These are phyloP conservation scores for Chenopodium formosanum DNA, from an alignment of 148 eudicot genomes.

Conservation along the genomic window DNA sequence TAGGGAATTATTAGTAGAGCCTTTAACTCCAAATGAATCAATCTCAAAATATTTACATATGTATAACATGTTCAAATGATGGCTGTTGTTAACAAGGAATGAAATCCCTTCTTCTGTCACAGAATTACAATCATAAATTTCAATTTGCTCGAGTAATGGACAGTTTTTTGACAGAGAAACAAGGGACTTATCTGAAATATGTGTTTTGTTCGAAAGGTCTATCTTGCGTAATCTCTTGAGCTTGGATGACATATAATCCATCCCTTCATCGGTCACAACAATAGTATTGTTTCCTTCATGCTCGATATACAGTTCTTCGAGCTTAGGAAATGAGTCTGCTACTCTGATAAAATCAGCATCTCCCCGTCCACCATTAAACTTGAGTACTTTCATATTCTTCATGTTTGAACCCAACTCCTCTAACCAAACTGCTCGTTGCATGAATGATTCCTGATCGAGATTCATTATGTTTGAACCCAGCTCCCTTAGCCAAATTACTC, in stretches of 20 bases:
- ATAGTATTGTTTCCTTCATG: background rate
- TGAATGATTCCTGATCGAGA: too few relatives aligned
- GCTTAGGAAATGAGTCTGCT: slow-evolving; percentile 22
- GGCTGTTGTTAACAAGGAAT: slow-evolving; percentile 18
- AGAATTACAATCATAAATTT: background rate
- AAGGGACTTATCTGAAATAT: slow-evolving; percentile 29
- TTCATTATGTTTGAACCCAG: background rate
- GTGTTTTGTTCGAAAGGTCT: slow-evolving; percentile 11
- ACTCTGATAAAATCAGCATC: slow-evolving; percentile 29
- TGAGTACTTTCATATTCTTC: slow-evolving; percentile 24
- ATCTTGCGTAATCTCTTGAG: slow-evolving; percentile 24
- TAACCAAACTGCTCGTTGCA: slow-evolving; percentile 12
- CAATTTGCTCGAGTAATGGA: slow-evolving; percentile 2
- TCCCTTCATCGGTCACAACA: slow-evolving; percentile 28
- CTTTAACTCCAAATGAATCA: background rate
- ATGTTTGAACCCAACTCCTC: slow-evolving; percentile 21
- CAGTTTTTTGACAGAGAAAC: slow-evolving; percentile 26
- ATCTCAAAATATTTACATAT: slow-evolving; percentile 10
- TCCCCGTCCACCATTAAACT: slow-evolving; percentile 16
- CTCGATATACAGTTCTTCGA: slow-evolving; percentile 19
- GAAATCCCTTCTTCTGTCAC: slow-evolving; percentile 26
- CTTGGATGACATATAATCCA: slow-evolving; percentile 18
- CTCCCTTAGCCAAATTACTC: too few relatives aligned
- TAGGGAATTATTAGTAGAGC: background rate
- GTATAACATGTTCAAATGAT: slow-evolving; percentile 16